Base-by-base conservation (phyloP, 768 basidiomycete genomes). In the Fibroporia radiculosa region DNA sequence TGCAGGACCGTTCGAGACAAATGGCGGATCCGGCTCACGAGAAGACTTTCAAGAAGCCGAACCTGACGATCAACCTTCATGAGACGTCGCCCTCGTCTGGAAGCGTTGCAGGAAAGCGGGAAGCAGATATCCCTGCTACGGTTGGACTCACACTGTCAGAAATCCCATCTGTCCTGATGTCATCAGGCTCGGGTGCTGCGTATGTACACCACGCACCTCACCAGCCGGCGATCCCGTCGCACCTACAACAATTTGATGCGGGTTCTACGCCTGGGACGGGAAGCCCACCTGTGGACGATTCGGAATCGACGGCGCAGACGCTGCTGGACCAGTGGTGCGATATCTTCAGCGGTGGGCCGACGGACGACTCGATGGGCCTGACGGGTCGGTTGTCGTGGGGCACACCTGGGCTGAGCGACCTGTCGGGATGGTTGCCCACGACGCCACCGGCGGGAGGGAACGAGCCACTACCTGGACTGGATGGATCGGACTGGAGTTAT, bases 261-360 rank as follows among this genome's bases (percentile, higher is more conserved):
- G 65, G 76, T 1, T 82, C 84, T 13, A 78, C 80, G 29, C 75
- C 77, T 1, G 78, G 74, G 14, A 75, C 82, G 19, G 76, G 75
- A n/a, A 87, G 84, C 56, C 86, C 83, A 1, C 61, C 60, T 40
- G 71, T 67, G 46, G 80, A 73, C 34, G 69, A 87, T 55, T 78
- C 75, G n/a, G 69, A 87, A 56, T 78, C 75, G 14, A 69, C 82
- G 6, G 86, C 87, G 3, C 88, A 92, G 56, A 76, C 76, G 10
- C 60, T 92, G 44, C 67, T 92, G 37, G 87, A 92, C 60, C 83
- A 89, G 49, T 91, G 89, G 88, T 84, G 79, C 56, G 82, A 81
- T 49, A 79, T 81, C n/a, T 76, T 88, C 51, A 84, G 77, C 56
- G 83, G 80, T 47, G 73, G 79, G 10, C 71, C 74, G 2, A 53